A percentile compares a stretch with the other conserved stretches of the same genome.
Evolutionary conservation across 768 basidiomycete species (phyloP).

Genomic region (Naganishia antarctica): DNA sequence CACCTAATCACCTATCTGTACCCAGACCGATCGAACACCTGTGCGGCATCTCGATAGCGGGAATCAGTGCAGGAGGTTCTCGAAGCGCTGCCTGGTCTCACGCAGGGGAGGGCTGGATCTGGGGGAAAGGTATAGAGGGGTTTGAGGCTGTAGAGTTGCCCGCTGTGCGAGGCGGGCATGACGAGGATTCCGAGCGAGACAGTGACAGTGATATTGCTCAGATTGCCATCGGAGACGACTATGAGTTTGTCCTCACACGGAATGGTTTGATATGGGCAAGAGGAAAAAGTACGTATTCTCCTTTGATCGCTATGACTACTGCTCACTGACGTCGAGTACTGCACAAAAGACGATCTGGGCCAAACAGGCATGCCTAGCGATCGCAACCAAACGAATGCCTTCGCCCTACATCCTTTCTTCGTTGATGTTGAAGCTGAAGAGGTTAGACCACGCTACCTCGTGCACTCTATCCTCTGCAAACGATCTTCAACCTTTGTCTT

Average conservation of each 20-base stretch:
- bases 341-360: constrained; percentile 7
- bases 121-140: constrained; percentile 25
- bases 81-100: constrained; percentile 1
- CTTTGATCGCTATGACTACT: neutral
- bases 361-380: constrained; percentile 2
- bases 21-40: constrained; percentile 6
- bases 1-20: neutral
- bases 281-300: constrained; percentile 12
- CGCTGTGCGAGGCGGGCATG: neutral
- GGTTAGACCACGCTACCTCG: neutral
- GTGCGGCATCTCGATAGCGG: constrained; percentile 3
- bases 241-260: constrained; percentile 14
- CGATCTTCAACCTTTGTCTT: constrained; percentile 15
- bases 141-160: constrained; percentile 1
- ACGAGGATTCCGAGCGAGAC: neutral
- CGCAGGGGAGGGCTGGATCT: constrained; percentile 23
- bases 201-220: neutral
- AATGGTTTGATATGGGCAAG: constrained; percentile 5
- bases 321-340: neutral
- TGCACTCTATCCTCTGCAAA: constrained; percentile 1
- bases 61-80: constrained; percentile 9
- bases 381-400: neutral
- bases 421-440: neutral
- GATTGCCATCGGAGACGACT: constrained; percentile 14
- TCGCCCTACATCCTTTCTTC: constrained; percentile 17